A percentile compares a stretch with the other conserved stretches of the same genome.
These are phyloP conservation scores for Diddensiella caesifluorescens DNA, from an alignment of 805 yeast genomes.

Conservation along the genomic window DNA sequence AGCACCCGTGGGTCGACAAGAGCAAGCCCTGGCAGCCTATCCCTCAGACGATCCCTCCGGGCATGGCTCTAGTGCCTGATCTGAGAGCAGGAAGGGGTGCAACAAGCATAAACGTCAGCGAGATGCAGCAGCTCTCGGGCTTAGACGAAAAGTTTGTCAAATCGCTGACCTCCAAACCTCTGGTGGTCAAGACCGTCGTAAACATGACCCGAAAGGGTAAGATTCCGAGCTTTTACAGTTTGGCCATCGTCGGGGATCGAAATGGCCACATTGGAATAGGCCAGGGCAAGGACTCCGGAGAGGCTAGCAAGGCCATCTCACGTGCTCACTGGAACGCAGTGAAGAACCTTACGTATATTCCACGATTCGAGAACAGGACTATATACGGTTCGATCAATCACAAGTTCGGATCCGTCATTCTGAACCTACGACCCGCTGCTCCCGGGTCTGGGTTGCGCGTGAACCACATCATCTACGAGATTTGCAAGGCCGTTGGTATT, in stretches of 20 bases:
- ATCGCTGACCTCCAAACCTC: constrained; percentile 49
- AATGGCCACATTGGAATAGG: constrained; percentile 95
- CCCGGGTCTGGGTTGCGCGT: constrained; percentile 92
- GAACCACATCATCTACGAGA: constrained; percentile 81
- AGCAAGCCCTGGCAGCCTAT: constrained; percentile 53
- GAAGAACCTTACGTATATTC: constrained; percentile 72
- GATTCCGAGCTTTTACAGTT: constrained; percentile 70
- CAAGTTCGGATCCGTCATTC: constrained; percentile 81
- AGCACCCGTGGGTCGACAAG: constrained; percentile 43
- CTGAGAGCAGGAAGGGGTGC: constrained; percentile 27
- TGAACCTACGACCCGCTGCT: constrained; percentile 79
- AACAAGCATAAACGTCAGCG: constrained; percentile 29
- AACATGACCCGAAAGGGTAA: constrained; percentile 93
- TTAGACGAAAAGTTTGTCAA: constrained; percentile 51
- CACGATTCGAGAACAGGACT: constrained; percentile 88
- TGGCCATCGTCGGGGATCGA: constrained; percentile 87
- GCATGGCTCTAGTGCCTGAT: constrained; percentile 34
- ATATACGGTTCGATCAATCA: constrained; percentile 76
- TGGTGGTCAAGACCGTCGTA: constrained; percentile 60
- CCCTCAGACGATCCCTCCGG: constrained; percentile 51
- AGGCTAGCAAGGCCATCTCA: constrained; percentile 64
- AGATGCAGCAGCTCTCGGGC: constrained; percentile 32
- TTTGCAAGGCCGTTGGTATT: constrained; percentile 90
- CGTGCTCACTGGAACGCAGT: constrained; percentile 94
- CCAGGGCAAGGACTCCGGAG: constrained; percentile 83